These are phyloP conservation scores for Tylopilus sp. DNA, from an alignment of 768 basidiomycete species.

Conservation along the genomic window DNA sequence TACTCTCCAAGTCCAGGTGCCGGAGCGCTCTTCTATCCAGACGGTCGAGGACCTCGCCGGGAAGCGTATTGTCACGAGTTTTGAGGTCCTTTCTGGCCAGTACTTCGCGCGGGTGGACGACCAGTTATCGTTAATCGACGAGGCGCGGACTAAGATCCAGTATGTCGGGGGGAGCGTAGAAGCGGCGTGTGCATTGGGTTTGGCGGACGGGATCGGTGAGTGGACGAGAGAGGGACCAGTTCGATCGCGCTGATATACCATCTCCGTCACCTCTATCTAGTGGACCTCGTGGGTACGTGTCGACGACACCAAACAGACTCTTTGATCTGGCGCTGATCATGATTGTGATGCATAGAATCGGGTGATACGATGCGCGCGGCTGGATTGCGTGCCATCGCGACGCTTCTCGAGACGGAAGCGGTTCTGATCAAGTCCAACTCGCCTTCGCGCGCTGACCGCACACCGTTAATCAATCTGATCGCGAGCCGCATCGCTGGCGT, in stretches of 20 bases:
- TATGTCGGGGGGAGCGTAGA: conserved; percentile 98
- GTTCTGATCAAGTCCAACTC: conserved; percentile 83
- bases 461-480: conserved; percentile 71
- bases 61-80: conserved; percentile 92
- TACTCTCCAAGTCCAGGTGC: conserved; percentile 85
- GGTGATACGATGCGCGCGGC: conserved; percentile 99
- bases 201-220: conserved; percentile 95
- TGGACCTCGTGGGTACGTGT: conserved; percentile 85
- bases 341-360: conserved; percentile 60
- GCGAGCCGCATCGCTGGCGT: conserved; percentile 90
- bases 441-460: conserved; percentile 59
- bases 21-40: conserved; percentile 67
- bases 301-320: conserved; percentile 5
- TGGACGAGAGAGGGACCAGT: background rate
- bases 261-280: conserved; percentile 38
- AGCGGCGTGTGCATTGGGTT: conserved; percentile 92
- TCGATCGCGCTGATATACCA: background rate
- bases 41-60: conserved; percentile 79
- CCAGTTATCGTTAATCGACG: conserved; percentile 46
- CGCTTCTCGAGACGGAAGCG: conserved; percentile 82
- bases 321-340: background rate
- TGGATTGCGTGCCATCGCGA: conserved; percentile 90
- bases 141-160: conserved; percentile 75
- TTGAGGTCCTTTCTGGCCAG: conserved; percentile 79
- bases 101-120: conserved; percentile 73